phyloP scores from a whole-genome alignment of 2,329 filamentous ascomycete species.

The Penicillium glabrum region DNA sequence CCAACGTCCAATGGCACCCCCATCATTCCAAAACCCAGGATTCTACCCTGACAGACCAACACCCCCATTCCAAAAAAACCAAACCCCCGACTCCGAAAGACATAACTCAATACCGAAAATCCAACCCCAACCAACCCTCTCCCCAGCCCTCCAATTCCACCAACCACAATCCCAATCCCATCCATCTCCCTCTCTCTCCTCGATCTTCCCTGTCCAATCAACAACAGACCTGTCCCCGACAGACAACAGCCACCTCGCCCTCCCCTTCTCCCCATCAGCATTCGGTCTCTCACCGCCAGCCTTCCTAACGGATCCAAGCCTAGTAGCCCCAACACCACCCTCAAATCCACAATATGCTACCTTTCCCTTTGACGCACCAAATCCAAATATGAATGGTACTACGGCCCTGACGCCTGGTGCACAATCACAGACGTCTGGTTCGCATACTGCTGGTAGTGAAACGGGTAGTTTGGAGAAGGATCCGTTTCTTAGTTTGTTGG shows the following conservation, averaged over 20 bases:
- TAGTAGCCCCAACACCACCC: constrained; percentile 30
- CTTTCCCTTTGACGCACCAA: constrained; percentile 36
- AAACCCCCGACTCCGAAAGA: constrained; percentile 12
- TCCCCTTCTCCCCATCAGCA: constrained; percentile 42
- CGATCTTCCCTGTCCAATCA: constrained; percentile 13
- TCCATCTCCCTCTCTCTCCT: constrained; percentile 15
- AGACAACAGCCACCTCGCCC: constrained; percentile 20
- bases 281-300: constrained; percentile 34
- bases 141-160: constrained; percentile 17
- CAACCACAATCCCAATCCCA: constrained; percentile 9
- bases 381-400: constrained; percentile 2
- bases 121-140: constrained; percentile 4
- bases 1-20: constrained; percentile 16
- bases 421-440: constrained; percentile 43
- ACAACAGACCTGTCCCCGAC: constrained; percentile 8
- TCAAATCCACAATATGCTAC: constrained; percentile 38
- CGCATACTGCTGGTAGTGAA: constrained; percentile 35
- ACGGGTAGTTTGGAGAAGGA: constrained; percentile 66
- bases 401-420: constrained; percentile 39
- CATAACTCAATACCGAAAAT: constrained; percentile 1
- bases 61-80: constrained; percentile 5
- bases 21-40: constrained; percentile 13
- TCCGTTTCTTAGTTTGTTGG: constrained; percentile 74
- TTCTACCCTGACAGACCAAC: constrained; percentile 15
- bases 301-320: constrained; percentile 29